These are phyloP conservation scores for Magnusiomyces suaveolens DNA, from an alignment of 1,139 yeast genomes.

Conservation along the genomic window DNA sequence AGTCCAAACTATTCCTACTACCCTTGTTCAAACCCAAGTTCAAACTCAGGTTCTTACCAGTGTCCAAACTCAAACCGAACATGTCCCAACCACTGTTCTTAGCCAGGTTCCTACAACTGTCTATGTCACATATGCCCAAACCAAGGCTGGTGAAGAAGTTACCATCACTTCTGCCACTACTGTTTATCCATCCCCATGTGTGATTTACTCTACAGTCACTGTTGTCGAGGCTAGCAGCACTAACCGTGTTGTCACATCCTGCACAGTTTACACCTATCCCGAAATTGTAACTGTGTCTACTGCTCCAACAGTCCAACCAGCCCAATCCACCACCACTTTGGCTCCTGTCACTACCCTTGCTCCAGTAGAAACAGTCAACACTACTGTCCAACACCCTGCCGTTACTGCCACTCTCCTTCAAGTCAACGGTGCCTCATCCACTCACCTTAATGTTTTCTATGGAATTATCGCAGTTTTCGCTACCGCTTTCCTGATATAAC, in stretches of 20 bases:
- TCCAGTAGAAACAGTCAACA: background rate
- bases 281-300: background rate
- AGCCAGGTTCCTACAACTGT: slow-evolving; percentile 3
- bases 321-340: too few species aligned
- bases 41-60: background rate
- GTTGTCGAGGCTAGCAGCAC: background rate
- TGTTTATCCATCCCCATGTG: background rate
- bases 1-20: slow-evolving; percentile 6
- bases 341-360: background rate
- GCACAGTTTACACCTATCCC: background rate
- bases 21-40: slow-evolving; percentile 3
- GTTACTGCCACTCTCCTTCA: slow-evolving; percentile 2
- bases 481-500: background rate
- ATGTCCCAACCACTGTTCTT: background rate
- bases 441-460: background rate
- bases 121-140: background rate
- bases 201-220: background rate
- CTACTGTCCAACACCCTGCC: background rate
- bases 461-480: background rate
- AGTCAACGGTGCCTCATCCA: slow-evolving; percentile 1
- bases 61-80: background rate
- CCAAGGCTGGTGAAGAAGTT: background rate
- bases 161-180: slow-evolving; percentile 4
- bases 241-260: slow-evolving; percentile 1
- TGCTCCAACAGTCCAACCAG: background rate